Conservation (phyloP, 179 eudicot species). For the Carnegiea gigantea region DNA sequence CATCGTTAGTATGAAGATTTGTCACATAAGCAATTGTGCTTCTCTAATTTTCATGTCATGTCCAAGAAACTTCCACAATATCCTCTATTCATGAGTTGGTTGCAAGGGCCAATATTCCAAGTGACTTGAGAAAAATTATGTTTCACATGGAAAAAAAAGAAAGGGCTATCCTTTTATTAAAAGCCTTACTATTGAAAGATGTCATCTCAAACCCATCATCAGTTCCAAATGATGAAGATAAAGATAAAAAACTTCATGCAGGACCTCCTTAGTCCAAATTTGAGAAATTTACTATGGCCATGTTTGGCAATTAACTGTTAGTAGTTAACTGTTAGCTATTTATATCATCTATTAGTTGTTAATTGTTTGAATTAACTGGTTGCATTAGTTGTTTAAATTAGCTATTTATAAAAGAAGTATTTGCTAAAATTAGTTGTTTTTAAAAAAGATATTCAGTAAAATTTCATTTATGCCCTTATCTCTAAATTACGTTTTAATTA, state of each 20-base stretch:
- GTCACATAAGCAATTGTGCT: neutral
- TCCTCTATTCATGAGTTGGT: slow-evolving; percentile 29
- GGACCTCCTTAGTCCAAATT: slow-evolving; percentile 14
- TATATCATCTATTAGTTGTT: no score
- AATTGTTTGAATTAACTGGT: no score
- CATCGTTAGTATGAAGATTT: no score
- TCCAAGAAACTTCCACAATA: slow-evolving; percentile 28
- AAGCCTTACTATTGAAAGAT: slow-evolving; percentile 22
- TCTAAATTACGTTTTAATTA: no score
- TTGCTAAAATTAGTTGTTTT: no score
- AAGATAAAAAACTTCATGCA: slow-evolving; percentile 21
- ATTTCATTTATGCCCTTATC: no score
- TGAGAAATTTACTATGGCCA: slow-evolving; percentile 1
- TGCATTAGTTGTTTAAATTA: no score
- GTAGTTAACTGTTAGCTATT: no score
- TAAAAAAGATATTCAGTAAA: no score
- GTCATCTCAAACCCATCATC: slow-evolving; percentile 24
- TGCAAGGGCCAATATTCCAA: slow-evolving; percentile 23
- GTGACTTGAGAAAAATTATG: slow-evolving; percentile 27
- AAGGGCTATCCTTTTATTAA: neutral
- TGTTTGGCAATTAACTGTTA: no score
- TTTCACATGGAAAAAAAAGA: slow-evolving; percentile 18
- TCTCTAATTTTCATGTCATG: neutral
- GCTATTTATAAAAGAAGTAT: no score
- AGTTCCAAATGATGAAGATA: slow-evolving; percentile 20